Evolutionary conservation across 2,329 filamentous ascomycete genomes (phyloP).

Genomic region (Claviceps fusiformis): DNA sequence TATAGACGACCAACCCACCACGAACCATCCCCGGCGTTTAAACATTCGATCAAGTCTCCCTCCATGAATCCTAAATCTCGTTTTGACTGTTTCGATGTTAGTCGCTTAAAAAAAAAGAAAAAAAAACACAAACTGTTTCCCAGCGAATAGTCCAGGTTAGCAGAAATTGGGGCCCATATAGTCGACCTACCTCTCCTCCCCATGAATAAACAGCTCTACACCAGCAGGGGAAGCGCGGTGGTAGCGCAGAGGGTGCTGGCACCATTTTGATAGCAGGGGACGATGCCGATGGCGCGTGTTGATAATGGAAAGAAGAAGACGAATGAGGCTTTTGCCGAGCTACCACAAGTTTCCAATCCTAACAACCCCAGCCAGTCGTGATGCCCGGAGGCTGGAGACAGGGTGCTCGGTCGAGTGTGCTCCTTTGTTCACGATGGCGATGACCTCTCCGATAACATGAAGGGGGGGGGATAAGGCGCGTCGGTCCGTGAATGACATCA

Average conservation of each 20-base stretch:
- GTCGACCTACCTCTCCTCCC: constrained; percentile 59
- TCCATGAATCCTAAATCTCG: constrained; percentile 94
- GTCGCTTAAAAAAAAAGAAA: not conserved
- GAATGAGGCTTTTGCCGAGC: not conserved
- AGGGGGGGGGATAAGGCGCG: not conserved
- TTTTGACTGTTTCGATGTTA: constrained; percentile 47
- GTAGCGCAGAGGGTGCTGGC: constrained; percentile 46
- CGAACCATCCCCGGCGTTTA: constrained; percentile 92
- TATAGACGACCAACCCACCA: constrained; percentile 96
- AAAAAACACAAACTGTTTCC: not conserved
- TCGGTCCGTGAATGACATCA: not conserved
- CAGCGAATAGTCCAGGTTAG: not conserved
- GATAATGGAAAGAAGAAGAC: not conserved
- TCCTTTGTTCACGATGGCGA: not conserved
- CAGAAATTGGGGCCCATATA: not conserved
- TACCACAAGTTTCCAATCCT: not conserved
- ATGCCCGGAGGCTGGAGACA: not conserved
- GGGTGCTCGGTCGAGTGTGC: not conserved
- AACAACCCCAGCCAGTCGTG: not conserved
- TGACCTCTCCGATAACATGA: not conserved
- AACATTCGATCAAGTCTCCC: constrained; percentile 92
- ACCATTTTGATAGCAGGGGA: constrained; percentile 29
- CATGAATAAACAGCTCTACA: constrained; percentile 84
- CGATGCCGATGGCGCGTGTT: not conserved
- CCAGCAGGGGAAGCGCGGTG: constrained; percentile 78